A percentile compares a stretch with the other conserved stretches of the same genome.
These are phyloP conservation scores for Bombardia bombarda DNA, from an alignment of 495 filamentous ascomycete genomes.

Conservation along the genomic window DNA sequence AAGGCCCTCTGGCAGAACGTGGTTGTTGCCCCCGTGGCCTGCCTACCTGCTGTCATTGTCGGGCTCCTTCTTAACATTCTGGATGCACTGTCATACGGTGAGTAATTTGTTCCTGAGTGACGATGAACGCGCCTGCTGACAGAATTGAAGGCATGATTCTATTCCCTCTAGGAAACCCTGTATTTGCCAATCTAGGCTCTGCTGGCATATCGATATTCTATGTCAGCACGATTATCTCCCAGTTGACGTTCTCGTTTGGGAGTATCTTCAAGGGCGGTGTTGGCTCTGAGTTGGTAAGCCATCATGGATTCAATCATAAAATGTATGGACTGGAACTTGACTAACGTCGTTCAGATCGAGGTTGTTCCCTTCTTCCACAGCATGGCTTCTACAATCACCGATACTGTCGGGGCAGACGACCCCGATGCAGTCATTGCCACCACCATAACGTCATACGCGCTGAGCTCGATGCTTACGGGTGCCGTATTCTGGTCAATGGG, in stretches of 20 bases:
- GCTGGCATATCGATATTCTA: slow-evolving; percentile 99
- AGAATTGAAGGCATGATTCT: slow-evolving; percentile 69
- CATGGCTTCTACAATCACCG: slow-evolving; percentile 87
- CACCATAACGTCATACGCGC: slow-evolving; percentile 80
- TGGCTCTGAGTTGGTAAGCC: slow-evolving; percentile 82
- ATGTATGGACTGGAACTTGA: too few relatives aligned
- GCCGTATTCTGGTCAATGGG: slow-evolving; percentile 88
- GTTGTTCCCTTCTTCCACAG: slow-evolving; percentile 97
- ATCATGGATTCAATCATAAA: too few relatives aligned
- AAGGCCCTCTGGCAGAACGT: slow-evolving; percentile 54
- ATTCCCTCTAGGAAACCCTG: slow-evolving; percentile 77
- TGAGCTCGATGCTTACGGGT: slow-evolving; percentile 87
- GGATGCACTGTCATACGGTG: slow-evolving; percentile 90
- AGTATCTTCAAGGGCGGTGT: slow-evolving; percentile 88
- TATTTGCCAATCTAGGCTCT: slow-evolving; percentile 75
- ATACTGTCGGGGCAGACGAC: slow-evolving; percentile 67
- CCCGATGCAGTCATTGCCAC: slow-evolving; percentile 83
- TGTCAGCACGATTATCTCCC: slow-evolving; percentile 90
- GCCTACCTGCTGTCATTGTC: slow-evolving; percentile 77
- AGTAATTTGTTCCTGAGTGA: slow-evolving; percentile 3
- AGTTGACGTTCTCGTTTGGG: slow-evolving; percentile 83
- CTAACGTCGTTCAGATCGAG: slow-evolving; percentile 56
- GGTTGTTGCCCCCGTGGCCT: slow-evolving; percentile 57
- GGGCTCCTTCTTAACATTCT: slow-evolving; percentile 87
- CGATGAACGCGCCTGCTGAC: neutral